A percentile compares a stretch with the other conserved stretches of the same genome.
Evolutionary conservation across 345 rosid species (phyloP).

Genomic region (Diplotaxis tenuifolia): DNA sequence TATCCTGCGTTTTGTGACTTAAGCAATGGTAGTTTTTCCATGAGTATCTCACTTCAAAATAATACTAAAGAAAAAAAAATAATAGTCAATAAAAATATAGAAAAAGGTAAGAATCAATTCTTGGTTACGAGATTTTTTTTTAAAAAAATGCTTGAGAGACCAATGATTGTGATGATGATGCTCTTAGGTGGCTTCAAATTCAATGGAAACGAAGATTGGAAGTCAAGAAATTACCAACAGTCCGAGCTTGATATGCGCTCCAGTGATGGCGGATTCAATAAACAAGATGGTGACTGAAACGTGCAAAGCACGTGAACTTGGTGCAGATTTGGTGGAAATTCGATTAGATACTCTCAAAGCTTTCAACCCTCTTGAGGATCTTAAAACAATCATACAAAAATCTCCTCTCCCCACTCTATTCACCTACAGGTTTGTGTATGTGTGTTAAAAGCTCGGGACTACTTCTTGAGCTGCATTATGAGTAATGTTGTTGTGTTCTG

Average conservation of each 20-base stretch:
- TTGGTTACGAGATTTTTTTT: no score
- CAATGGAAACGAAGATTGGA: conserved; percentile 33
- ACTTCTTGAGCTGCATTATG: background rate
- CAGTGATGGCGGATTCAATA: conserved; percentile 68
- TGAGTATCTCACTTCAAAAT: no score
- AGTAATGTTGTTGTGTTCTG: background rate
- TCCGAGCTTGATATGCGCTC: conserved; percentile 76
- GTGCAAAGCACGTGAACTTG: conserved; percentile 53
- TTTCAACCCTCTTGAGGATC: conserved; percentile 47
- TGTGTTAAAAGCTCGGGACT: background rate
- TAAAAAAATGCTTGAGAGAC: no score
- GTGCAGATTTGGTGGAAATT: conserved; percentile 87
- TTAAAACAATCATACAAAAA: conserved; percentile 48
- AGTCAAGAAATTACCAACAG: conserved; percentile 42
- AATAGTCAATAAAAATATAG: no score
- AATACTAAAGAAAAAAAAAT: no score
- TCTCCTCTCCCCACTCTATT: conserved; percentile 76
- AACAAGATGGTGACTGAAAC: conserved; percentile 52
- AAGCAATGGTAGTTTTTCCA: no score
- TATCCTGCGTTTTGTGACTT: no score
- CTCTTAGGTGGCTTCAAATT: conserved; percentile 43
- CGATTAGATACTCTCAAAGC: conserved; percentile 65
- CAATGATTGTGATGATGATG: no score
- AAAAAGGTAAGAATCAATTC: no score
- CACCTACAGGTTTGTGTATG: conserved; percentile 70